Percentiles rank a stretch among this genome's conserved stretches.
Evolutionary conservation across 805 yeast genomes (phyloP).

Genomic region (Candida verbasci): DNA sequence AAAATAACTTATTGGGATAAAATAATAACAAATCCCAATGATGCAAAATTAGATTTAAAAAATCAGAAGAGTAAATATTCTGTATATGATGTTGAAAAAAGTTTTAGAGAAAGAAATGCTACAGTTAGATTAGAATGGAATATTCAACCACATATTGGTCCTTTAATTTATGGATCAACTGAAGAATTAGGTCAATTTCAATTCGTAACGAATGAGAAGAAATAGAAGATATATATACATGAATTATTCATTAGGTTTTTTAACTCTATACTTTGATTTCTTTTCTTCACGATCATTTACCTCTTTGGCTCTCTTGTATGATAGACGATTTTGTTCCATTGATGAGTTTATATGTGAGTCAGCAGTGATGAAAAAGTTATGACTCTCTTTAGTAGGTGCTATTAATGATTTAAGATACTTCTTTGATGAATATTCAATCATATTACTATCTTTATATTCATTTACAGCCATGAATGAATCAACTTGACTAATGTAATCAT

Average conservation of each 20-base stretch:
- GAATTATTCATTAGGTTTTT: constrained; percentile 8
- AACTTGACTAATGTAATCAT: constrained; percentile 2
- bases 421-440: constrained; percentile 1
- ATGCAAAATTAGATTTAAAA: constrained; percentile 52
- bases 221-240: constrained; percentile 1
- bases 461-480: constrained; percentile 1
- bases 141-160: constrained; percentile 87
- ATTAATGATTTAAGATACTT: not conserved
- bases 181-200: constrained; percentile 20
- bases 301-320: not conserved
- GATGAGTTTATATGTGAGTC: constrained; percentile 3
- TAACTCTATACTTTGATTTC: not conserved
- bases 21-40: constrained; percentile 56
- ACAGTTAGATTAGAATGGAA: constrained; percentile 78
- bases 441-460: not conserved
- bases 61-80: constrained; percentile 69
- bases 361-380: constrained; percentile 1
- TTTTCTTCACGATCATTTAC: not conserved
- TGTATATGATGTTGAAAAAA: constrained; percentile 77
- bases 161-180: constrained; percentile 63
- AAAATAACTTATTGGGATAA: constrained; percentile 89
- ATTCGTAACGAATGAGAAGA: constrained; percentile 21
- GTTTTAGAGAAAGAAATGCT: constrained; percentile 61
- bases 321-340: constrained; percentile 2
- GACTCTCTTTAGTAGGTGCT: not conserved